Base-by-base conservation (phyloP, 2,329 filamentous ascomycete species). In the Didymella pomorum region DNA sequence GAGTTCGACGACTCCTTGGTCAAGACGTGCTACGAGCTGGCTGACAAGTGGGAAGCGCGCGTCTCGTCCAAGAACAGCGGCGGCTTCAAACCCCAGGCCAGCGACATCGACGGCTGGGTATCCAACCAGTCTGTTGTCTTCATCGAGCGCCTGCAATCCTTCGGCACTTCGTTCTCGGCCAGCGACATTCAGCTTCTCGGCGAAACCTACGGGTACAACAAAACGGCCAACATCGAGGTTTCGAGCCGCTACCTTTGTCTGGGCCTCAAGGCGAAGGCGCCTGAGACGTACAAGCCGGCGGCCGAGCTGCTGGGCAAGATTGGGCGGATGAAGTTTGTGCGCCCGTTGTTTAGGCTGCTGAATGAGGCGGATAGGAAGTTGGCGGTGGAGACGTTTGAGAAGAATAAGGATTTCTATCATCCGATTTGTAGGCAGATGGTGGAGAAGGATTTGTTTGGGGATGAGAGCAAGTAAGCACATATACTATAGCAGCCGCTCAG, bases 241-340 rank as follows among this genome's bases (percentile, higher is more conserved):
- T 87, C 91, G 68, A 86, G 88, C 16, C 86, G 93, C 1, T 98
- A 92, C 79, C 90, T 92, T 71, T 85, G 87, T 52, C 85, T 97
- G 31, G 91, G 91, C 1, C 84, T 99, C 71, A 86, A 86, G 68
- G 90, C 91, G 12, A 86, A 87, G 56, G 91, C 93, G 68, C 77
- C 83, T 50, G 85, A 82, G 56, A 86, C 90, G 35, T 92, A 94
- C 70, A 74, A 86, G 59, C 88, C 89, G 1, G 87, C 92, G 0
- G 87, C 89, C 1, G 86, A 91, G 58, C 81, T 97, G 54, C 81
- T 98, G 37, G 91, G 91, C 29, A 83, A 84, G 51, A 93, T 97
- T 23, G 95, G 95, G 12, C 83, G 95, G 56, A 98, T 99, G 95
- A 98, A 98, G 84, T 98, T 94, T 77, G 94, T 98, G 58, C 84